phyloP scores from a whole-genome alignment of 2,329 filamentous ascomycete species.

The Trichoderma brevicompactum region DNA sequence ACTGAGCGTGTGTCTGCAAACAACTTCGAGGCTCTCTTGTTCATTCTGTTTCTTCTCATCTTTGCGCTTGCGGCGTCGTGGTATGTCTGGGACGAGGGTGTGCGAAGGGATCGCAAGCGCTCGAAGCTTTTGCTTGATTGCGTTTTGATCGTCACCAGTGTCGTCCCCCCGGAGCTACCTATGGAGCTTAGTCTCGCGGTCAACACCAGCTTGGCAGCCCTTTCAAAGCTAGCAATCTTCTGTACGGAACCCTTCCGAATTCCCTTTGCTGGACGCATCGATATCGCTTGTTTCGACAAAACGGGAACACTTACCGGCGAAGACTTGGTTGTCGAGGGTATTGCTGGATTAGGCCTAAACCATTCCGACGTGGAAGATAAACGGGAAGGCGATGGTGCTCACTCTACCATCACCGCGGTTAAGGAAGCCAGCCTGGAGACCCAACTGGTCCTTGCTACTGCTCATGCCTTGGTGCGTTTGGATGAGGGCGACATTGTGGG shows the following conservation, averaged over 20 bases:
- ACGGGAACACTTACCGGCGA: slow-evolving; percentile 96
- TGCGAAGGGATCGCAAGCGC: slow-evolving; percentile 90
- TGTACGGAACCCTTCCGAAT: slow-evolving; percentile 99
- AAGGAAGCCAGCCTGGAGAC: slow-evolving; percentile 76
- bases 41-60: slow-evolving; percentile 94
- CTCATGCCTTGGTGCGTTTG: slow-evolving; percentile 92
- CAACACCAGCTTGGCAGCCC: slow-evolving; percentile 92
- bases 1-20: slow-evolving; percentile 99
- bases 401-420: slow-evolving; percentile 76
- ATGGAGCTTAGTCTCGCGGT: slow-evolving; percentile 98
- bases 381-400: slow-evolving; percentile 77
- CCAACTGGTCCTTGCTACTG: slow-evolving; percentile 89
- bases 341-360: slow-evolving; percentile 83
- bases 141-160: slow-evolving; percentile 94
- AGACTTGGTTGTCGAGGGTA: slow-evolving; percentile 94
- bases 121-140: slow-evolving; percentile 98
- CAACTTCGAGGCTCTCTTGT: slow-evolving; percentile 93
- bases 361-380: slow-evolving; percentile 66
- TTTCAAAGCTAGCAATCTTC: slow-evolving; percentile 96
- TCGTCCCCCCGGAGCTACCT: slow-evolving; percentile 95
- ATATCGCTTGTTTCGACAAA: slow-evolving; percentile 98
- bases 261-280: slow-evolving; percentile 91
- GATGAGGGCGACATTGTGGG: slow-evolving; percentile 97
- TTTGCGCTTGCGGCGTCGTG: slow-evolving; percentile 97
- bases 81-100: slow-evolving; percentile 99